These are phyloP conservation scores for Fusarium keratoplasticum DNA, from an alignment of 2,329 filamentous ascomycete species.

Conservation along the genomic window DNA sequence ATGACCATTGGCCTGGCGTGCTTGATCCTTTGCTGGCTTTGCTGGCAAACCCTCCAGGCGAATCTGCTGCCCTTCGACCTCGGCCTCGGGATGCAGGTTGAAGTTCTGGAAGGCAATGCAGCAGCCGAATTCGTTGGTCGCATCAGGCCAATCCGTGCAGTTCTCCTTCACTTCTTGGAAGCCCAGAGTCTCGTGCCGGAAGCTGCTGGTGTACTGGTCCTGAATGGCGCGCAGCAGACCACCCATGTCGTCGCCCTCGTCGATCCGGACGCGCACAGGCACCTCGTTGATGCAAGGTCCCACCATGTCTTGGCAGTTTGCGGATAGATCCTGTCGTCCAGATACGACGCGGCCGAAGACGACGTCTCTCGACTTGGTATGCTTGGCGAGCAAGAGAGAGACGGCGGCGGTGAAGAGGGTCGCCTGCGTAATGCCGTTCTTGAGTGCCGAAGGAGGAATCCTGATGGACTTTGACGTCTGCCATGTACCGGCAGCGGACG, in stretches of 20 bases:
- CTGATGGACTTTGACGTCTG: constrained; percentile 3
- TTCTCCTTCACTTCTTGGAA: constrained; percentile 33
- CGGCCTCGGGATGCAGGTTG: no score
- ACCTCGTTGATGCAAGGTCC: constrained; percentile 16
- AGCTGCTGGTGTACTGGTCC: constrained; percentile 29
- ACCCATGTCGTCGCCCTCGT: background rate
- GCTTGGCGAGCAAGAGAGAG: background rate
- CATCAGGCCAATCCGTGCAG: constrained; percentile 32
- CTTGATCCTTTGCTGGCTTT: no score
- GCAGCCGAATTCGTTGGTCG: background rate
- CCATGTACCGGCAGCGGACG: background rate
- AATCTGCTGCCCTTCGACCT: no score
- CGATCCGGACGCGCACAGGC: constrained; percentile 4
- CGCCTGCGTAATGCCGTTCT: constrained; percentile 7
- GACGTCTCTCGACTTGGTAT: constrained; percentile 10
- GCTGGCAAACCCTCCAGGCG: no score
- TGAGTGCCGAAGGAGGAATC: constrained; percentile 1
- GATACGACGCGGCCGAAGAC: constrained; percentile 37
- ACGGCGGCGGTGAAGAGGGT: constrained; percentile 9
- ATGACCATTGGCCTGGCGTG: no score
- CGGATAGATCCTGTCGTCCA: constrained; percentile 25
- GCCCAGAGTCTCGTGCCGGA: constrained; percentile 28
- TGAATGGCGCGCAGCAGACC: constrained; percentile 24
- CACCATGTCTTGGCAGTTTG: constrained; percentile 28
- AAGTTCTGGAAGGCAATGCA: no score